Percentiles rank a stretch among this genome's conserved stretches.
phyloP scores from a whole-genome alignment of 202 grass and related monocot species.

The Zizania palustris region DNA sequence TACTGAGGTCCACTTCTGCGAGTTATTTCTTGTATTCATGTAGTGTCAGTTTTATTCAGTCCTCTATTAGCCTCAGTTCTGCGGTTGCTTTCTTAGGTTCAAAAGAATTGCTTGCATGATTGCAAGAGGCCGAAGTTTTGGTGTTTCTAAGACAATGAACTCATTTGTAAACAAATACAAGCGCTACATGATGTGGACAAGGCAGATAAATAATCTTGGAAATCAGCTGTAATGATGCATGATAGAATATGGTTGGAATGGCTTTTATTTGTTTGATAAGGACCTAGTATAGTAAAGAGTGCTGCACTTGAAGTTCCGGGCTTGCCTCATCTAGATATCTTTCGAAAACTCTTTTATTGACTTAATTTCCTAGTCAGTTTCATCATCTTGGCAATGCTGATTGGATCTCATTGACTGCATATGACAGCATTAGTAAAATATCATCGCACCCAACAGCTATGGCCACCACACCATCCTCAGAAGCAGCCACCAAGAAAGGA shows the following conservation, averaged over 20 bases:
- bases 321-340: not conserved
- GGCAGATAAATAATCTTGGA: not conserved
- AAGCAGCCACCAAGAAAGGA: conserved; percentile 47
- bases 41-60: not conserved
- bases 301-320: not conserved
- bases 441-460: conserved; percentile 27
- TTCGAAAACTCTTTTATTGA: not conserved
- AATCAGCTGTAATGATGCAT: not conserved
- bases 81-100: not conserved
- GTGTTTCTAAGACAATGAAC: not conserved
- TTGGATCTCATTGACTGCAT: conserved; percentile 28
- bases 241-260: not conserved
- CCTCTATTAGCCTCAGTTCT: not conserved
- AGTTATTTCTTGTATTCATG: not conserved
- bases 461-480: conserved; percentile 40
- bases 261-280: not conserved
- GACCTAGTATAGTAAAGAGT: not conserved
- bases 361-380: conserved; percentile 8
- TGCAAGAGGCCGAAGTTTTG: not conserved
- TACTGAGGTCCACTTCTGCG: not conserved
- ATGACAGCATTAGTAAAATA: conserved; percentile 34
- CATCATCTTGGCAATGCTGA: conserved; percentile 28
- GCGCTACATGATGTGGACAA: not conserved
- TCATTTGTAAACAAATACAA: not conserved
- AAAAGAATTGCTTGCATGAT: conserved; percentile 1